Evolutionary conservation across 371 early-diverging fungal genomes (phyloP).

Genomic region (Mucor piriformis): DNA sequence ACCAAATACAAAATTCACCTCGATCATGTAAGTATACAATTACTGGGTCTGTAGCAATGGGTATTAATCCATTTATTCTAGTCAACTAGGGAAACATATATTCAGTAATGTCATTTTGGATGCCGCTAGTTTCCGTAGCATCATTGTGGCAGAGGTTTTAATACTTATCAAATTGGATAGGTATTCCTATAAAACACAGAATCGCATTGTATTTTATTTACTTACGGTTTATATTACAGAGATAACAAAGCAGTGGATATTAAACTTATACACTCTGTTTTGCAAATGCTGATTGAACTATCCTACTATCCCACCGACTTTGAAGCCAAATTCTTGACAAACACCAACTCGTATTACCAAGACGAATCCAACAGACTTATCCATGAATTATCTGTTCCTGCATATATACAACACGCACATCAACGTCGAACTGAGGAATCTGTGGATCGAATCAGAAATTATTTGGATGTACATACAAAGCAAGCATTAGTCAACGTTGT

Average conservation of each 20-base stretch:
- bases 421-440: constrained; percentile 67
- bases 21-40: constrained; percentile 66
- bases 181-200: too few species aligned
- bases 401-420: constrained; percentile 67
- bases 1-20: constrained; percentile 65
- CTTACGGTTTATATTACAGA: constrained; percentile 16
- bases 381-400: constrained; percentile 47
- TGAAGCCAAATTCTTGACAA: constrained; percentile 65
- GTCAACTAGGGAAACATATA: constrained; percentile 15
- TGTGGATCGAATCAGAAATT: constrained; percentile 62
- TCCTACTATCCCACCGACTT: constrained; percentile 70
- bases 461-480: constrained; percentile 72
- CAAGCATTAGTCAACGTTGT: constrained; percentile 59
- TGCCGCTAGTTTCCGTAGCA: constrained; percentile 2
- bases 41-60: not conserved
- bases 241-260: constrained; percentile 60
- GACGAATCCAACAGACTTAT: constrained; percentile 64
- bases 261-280: constrained; percentile 60
- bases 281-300: constrained; percentile 83
- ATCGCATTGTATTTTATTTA: too few species aligned
- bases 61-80: not conserved
- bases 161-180: constrained; percentile 11
- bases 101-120: constrained; percentile 23
- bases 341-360: constrained; percentile 69
- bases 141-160: constrained; percentile 9